These are phyloP conservation scores for Schwanniomyces sp. DNA, from an alignment of 805 yeast genomes.

Conservation along the genomic window DNA sequence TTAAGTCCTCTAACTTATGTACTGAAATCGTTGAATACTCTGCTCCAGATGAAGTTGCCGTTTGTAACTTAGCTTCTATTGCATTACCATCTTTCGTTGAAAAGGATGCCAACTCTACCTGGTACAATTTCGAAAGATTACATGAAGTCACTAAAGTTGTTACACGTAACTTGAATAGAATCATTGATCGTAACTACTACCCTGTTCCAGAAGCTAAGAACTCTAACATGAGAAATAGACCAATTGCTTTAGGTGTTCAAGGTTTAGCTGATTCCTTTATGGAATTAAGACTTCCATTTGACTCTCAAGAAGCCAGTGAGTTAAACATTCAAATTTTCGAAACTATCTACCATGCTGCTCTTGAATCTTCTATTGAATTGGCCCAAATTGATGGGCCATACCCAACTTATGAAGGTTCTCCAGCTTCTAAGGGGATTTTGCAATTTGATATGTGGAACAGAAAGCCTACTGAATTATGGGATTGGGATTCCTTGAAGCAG, in stretches of 20 bases:
- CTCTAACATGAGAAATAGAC: conserved; percentile 59
- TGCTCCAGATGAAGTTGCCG: conserved; percentile 57
- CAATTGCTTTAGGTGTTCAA: conserved; percentile 64
- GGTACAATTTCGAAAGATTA: conserved; percentile 57
- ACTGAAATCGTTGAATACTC: conserved; percentile 66
- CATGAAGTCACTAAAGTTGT: conserved; percentile 56
- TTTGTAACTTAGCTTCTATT: conserved; percentile 60
- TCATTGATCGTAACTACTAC: conserved; percentile 56
- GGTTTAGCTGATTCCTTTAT: conserved; percentile 62
- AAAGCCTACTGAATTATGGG: conserved; percentile 59
- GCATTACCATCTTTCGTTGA: conserved; percentile 59
- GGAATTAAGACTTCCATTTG: conserved; percentile 57
- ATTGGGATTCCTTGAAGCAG: conserved; percentile 57
- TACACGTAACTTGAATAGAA: conserved; percentile 54
- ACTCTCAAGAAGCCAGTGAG: conserved; percentile 55
- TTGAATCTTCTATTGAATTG: conserved; percentile 57
- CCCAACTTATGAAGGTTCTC: conserved; percentile 54
- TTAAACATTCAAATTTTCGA: conserved; percentile 61
- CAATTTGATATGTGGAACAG: conserved; percentile 60
- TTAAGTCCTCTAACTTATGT: conserved; percentile 62
- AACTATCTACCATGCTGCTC: conserved; percentile 60
- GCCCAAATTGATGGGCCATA: conserved; percentile 53
- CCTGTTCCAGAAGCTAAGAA: conserved; percentile 55
- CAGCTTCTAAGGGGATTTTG: conserved; percentile 57
- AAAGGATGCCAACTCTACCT: conserved; percentile 36